Conservation (phyloP, 2,329 filamentous ascomycete species). For the Calonectria montana region DNA sequence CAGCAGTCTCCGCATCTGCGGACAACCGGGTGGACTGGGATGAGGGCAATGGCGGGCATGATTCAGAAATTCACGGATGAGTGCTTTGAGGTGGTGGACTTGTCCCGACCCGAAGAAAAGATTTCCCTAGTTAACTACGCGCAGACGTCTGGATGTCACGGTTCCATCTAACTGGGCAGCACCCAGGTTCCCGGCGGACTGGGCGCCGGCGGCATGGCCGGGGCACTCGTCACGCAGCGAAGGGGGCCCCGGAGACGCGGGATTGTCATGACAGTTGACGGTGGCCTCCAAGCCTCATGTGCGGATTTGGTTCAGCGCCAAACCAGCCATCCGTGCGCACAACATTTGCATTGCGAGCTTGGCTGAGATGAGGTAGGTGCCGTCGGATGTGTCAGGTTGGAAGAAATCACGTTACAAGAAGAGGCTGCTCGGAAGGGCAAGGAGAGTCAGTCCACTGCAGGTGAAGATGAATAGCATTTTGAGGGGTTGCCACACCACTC, state of each 20-base stretch:
- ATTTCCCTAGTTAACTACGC: neutral
- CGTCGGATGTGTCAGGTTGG: neutral
- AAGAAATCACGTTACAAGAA: neutral
- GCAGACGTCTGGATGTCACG: neutral
- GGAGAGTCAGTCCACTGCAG: constrained; percentile 12
- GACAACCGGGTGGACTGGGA: neutral
- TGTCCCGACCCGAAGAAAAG: neutral
- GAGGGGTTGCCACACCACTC: constrained; percentile 15
- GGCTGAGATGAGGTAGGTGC: constrained; percentile 12
- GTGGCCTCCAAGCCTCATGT: constrained; percentile 7
- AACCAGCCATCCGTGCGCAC: neutral
- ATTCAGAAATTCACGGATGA: neutral
- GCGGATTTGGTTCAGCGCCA: constrained; percentile 8
- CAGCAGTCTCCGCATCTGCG: constrained; percentile 4
- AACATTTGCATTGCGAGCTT: neutral
- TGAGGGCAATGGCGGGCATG: neutral
- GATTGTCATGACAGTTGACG: constrained; percentile 1
- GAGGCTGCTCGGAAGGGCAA: neutral
- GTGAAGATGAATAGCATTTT: neutral
- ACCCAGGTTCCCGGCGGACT: constrained; percentile 19
- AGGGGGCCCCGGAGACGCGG: constrained; percentile 10
- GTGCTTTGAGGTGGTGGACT: neutral
- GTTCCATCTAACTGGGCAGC: constrained; percentile 4
- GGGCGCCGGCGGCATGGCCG: constrained; percentile 18
- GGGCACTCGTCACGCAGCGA: constrained; percentile 6